Evolutionary conservation across 345 rosid species (phyloP).

Genomic region (Citrus hindsii): DNA sequence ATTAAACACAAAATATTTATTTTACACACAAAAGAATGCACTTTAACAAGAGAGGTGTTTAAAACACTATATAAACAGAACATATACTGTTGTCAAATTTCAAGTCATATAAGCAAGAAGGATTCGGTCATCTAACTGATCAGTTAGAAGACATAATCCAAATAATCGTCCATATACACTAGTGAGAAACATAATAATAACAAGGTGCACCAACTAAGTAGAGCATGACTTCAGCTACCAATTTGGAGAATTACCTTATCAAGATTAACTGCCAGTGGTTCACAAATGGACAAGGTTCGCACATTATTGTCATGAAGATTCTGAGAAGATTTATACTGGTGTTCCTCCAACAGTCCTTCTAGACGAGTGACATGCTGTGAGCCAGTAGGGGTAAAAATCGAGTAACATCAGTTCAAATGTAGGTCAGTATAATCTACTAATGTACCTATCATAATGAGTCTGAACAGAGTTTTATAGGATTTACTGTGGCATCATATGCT

Average conservation of each 20-base stretch:
- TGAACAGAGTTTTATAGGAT: constrained; percentile 19
- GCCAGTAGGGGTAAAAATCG: not conserved
- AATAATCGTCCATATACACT: not conserved
- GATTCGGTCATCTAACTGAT: not conserved
- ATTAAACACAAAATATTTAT: not conserved
- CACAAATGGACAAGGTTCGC: constrained; percentile 71
- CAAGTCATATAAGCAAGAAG: not conserved
- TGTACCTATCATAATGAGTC: not conserved
- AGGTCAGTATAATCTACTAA: not conserved
- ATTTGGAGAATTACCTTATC: constrained; percentile 56
- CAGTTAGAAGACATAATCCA: constrained; percentile 2
- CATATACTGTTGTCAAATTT: not conserved
- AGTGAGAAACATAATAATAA: not conserved
- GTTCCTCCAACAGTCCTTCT: constrained; percentile 65
- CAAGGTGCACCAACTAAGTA: not conserved
- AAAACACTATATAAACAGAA: not conserved
- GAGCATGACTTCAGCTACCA: not conserved
- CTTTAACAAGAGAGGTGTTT: not conserved
- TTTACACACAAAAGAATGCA: not conserved
- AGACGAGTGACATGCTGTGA: constrained; percentile 62
- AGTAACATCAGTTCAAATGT: constrained; percentile 18
- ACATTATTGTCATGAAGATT: constrained; percentile 79
- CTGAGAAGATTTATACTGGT: constrained; percentile 46
- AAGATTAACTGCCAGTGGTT: constrained; percentile 52
- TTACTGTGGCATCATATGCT: constrained; percentile 87